A percentile compares a stretch with the other conserved stretches of the same genome.
Conservation (phyloP, 148 eudicot genomes). For the Nepenthes gracilis region DNA sequence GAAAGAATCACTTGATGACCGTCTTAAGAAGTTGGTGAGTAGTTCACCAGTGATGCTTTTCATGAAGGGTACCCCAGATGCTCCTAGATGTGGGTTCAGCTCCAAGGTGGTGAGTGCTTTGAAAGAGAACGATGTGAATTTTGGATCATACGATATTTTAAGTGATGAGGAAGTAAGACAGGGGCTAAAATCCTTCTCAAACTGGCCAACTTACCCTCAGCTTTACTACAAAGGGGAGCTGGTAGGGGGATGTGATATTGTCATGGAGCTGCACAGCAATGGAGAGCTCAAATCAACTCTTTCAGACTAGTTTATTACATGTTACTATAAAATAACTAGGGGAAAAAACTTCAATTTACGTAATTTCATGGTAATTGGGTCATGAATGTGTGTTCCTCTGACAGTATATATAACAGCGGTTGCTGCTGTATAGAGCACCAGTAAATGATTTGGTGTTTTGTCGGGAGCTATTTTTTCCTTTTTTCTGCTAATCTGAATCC, state of each 20-base stretch:
- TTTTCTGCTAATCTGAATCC: too few species aligned
- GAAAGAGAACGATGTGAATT: conserved; percentile 55
- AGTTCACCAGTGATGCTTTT: conserved; percentile 74
- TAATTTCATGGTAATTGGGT: not conserved
- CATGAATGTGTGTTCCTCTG: too few species aligned
- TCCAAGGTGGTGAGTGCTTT: conserved; percentile 83
- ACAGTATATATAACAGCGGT: too few species aligned
- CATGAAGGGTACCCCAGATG: conserved; percentile 91
- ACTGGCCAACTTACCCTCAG: conserved; percentile 98
- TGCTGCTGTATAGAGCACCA: too few species aligned
- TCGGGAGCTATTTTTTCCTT: too few species aligned
- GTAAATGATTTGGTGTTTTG: too few species aligned
- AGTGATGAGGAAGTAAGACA: conserved; percentile 75
- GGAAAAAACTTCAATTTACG: conserved; percentile 13
- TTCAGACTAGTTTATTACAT: conserved; percentile 32
- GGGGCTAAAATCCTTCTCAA: conserved; percentile 75
- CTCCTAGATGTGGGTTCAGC: conserved; percentile 88
- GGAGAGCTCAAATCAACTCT: conserved; percentile 74
- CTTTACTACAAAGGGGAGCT: conserved; percentile 92
- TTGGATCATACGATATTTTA: conserved; percentile 83
- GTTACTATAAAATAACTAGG: not conserved
- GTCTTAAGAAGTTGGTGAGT: conserved; percentile 43
- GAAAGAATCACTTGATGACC: conserved; percentile 36
- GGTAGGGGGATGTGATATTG: conserved; percentile 87
- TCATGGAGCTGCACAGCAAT: conserved; percentile 55